Conservation (phyloP, 2,329 filamentous ascomycete genomes). For the Epichloe brachyelytri region DNA sequence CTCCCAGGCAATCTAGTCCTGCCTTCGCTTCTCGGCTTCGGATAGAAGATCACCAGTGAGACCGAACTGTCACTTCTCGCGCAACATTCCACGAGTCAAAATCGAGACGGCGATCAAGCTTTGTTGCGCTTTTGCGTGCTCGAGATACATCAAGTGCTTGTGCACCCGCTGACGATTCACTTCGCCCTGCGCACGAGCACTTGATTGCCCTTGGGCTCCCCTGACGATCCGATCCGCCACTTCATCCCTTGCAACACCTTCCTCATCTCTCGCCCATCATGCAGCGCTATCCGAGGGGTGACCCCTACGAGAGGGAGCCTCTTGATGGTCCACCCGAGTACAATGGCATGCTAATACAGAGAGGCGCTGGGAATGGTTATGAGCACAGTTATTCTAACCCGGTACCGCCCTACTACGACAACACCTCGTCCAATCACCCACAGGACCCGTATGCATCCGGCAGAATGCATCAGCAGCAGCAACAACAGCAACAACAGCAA, state of each 20-base stretch:
- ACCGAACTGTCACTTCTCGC: neutral
- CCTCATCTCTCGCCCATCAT: conserved; percentile 10
- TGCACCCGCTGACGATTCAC: neutral
- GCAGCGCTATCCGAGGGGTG: conserved; percentile 18
- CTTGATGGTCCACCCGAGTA: conserved; percentile 14
- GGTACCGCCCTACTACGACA: conserved; percentile 17
- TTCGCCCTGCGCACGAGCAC: neutral
- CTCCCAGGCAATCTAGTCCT: neutral
- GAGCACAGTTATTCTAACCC: conserved; percentile 1
- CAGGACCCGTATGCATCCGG: neutral
- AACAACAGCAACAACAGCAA: neutral
- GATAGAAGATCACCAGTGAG: neutral
- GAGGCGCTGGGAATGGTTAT: conserved; percentile 11
- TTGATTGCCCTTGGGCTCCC: neutral
- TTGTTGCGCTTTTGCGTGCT: neutral
- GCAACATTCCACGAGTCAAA: neutral
- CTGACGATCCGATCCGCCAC: neutral
- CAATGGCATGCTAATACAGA: neutral
- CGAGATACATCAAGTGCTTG: neutral
- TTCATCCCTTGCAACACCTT: too few relatives aligned
- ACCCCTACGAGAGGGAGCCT: conserved; percentile 24
- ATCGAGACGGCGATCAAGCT: neutral
- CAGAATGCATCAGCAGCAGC: neutral
- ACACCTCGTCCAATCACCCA: conserved; percentile 8
- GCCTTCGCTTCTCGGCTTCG: neutral